Conservation (phyloP, 305 asterid species). For the Caryopteris hybrid region DNA sequence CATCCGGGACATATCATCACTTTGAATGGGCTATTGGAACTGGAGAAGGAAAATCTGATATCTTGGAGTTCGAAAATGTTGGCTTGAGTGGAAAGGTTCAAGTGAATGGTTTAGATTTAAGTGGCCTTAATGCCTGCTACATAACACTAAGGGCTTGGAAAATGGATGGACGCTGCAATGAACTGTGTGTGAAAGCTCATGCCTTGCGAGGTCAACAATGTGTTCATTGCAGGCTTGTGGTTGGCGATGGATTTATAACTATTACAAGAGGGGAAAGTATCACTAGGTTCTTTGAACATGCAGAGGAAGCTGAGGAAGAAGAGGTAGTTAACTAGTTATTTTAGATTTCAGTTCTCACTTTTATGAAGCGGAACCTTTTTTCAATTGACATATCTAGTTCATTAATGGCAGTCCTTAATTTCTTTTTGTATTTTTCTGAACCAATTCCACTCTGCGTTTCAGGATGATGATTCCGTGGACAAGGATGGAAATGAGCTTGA, state of each 20-base stretch:
- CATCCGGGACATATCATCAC: conserved; percentile 79
- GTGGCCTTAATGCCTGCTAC: conserved; percentile 76
- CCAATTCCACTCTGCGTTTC: conserved; percentile 12
- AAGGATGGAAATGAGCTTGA: conserved; percentile 96
- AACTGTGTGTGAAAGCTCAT: conserved; percentile 91
- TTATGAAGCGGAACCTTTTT: background rate
- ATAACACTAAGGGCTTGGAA: conserved; percentile 92
- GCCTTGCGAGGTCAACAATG: conserved; percentile 90
- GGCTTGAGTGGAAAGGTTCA: conserved; percentile 80
- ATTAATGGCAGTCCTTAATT: conserved; percentile 5
- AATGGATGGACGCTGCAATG: conserved; percentile 83
- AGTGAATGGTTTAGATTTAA: conserved; percentile 82
- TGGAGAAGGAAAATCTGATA: conserved; percentile 94
- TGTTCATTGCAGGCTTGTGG: conserved; percentile 92
- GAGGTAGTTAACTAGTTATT: conserved; percentile 50
- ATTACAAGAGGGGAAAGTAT: conserved; percentile 76
- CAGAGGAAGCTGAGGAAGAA: conserved; percentile 99
- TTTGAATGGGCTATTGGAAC: conserved; percentile 99
- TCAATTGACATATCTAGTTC: conserved; percentile 13
- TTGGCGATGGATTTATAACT: conserved; percentile 87
- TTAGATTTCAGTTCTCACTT: background rate
- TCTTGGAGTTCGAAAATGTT: conserved; percentile 85
- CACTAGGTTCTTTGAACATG: conserved; percentile 91
- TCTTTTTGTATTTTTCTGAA: background rate
- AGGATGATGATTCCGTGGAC: conserved; percentile 99